A percentile compares a stretch with the other conserved stretches of the same genome.
Evolutionary conservation across 2,329 filamentous ascomycete genomes (phyloP).

Genomic region (Beauveria scarabaeidicola): DNA sequence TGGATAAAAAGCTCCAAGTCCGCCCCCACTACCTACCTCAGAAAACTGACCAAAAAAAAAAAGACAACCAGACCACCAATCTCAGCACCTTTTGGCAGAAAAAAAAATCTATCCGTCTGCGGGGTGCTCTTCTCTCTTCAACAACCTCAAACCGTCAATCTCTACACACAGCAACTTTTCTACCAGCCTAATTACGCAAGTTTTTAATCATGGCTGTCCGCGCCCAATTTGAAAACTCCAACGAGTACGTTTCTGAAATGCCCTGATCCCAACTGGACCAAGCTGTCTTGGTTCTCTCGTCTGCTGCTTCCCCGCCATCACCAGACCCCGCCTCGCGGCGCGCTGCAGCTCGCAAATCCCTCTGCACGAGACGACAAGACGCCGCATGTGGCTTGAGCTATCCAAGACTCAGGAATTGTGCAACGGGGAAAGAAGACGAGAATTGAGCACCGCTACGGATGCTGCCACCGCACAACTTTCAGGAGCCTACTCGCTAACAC

Average conservation of each 20-base stretch:
- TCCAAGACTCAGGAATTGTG: not conserved
- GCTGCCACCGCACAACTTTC: not conserved
- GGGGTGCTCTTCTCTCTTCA: constrained; percentile 5
- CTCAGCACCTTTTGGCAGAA: constrained; percentile 1
- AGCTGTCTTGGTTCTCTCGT: not conserved
- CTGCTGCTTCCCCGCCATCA: constrained; percentile 6
- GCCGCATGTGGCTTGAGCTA: too few relatives aligned
- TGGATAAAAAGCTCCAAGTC: not conserved
- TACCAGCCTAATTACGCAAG: not conserved
- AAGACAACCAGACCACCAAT: not conserved
- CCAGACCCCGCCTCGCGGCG: constrained; percentile 9
- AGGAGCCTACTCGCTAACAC: not conserved
- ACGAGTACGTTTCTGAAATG: constrained; percentile 56
- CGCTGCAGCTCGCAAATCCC: not conserved
- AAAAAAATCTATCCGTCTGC: constrained; percentile 9
- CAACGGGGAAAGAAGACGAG: not conserved
- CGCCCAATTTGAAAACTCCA: constrained; percentile 81
- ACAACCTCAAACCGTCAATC: constrained; percentile 3
- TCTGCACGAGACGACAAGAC: not conserved
- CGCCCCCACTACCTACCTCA: not conserved
- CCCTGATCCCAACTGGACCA: not conserved
- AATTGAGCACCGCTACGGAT: not conserved
- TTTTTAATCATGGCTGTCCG: constrained; percentile 52
- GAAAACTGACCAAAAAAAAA: not conserved
- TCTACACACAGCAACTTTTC: not conserved